phyloP scores from a whole-genome alignment of 208 protist species.

The Leishmania arabica region DNA sequence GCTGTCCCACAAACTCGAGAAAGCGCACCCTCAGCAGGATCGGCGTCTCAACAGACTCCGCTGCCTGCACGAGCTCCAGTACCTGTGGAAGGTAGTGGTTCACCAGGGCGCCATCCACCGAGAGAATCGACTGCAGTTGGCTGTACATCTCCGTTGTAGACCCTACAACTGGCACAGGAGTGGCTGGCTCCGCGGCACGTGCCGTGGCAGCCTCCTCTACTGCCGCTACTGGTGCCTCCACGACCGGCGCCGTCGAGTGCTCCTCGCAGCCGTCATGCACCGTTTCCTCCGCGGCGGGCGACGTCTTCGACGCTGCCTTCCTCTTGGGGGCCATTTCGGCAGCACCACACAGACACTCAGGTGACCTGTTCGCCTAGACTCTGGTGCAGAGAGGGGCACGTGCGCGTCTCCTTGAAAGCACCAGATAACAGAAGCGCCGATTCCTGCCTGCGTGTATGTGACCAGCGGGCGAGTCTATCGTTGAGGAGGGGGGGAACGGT shows the following conservation, averaged over 20 bases:
- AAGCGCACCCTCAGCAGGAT: conserved; percentile 78
- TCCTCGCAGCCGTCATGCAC: neutral
- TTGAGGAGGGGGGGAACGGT: neutral
- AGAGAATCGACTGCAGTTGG: conserved; percentile 61
- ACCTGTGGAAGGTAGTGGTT: conserved; percentile 59
- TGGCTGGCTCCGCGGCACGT: conserved; percentile 11
- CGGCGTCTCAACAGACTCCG: conserved; percentile 60
- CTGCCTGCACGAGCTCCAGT: conserved; percentile 58
- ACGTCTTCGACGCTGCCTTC: conserved; percentile 34
- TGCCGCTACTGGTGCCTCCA: neutral
- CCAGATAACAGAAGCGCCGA: neutral
- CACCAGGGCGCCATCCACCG: conserved; percentile 47
- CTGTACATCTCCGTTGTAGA: conserved; percentile 66
- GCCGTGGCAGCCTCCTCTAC: conserved; percentile 3
- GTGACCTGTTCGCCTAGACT: neutral
- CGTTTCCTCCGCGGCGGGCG: conserved; percentile 6
- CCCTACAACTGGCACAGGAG: conserved; percentile 29
- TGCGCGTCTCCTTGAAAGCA: neutral
- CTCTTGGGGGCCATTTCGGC: conserved; percentile 68
- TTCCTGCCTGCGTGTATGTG: neutral
- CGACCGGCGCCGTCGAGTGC: neutral
- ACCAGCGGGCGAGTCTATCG: neutral
- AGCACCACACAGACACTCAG: neutral
- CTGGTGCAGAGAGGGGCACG: neutral
- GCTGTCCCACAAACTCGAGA: conserved; percentile 69